These are phyloP conservation scores for Jatropha curcas DNA, from an alignment of 345 rosid species.

Conservation along the genomic window DNA sequence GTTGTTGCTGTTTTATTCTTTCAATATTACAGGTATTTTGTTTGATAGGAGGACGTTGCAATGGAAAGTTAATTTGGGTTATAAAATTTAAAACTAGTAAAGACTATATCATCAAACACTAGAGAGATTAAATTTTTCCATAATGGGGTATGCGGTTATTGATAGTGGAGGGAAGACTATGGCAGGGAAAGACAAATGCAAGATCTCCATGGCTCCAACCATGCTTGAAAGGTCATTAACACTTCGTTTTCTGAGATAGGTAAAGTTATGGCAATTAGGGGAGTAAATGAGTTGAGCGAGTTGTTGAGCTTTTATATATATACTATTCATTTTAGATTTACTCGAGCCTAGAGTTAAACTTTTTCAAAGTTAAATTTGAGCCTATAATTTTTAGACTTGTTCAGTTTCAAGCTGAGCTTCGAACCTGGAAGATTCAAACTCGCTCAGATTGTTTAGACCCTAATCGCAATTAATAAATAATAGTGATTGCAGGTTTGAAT, in stretches of 20 bases:
- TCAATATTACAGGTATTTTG: background rate
- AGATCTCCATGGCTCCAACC: conserved; percentile 1
- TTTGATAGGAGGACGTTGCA: conserved; percentile 4
- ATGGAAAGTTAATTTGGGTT: conserved; percentile 18
- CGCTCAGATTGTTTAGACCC: too few relatives aligned
- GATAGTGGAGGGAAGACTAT: background rate
- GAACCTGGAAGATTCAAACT: too few relatives aligned
- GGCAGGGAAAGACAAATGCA: background rate
- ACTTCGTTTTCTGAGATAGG: background rate
- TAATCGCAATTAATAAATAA: too few relatives aligned
- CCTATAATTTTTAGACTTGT: too few relatives aligned
- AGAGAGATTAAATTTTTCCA: background rate
- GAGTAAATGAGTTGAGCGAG: too few relatives aligned
- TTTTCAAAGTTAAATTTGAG: too few relatives aligned
- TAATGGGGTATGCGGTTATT: conserved; percentile 15
- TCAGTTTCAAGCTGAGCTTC: too few relatives aligned
- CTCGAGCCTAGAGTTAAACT: too few relatives aligned
- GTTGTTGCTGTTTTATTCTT: background rate
- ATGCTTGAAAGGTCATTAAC: conserved; percentile 7
- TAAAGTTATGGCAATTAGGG: background rate
- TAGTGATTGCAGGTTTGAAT: too few relatives aligned
- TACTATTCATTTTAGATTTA: too few relatives aligned
- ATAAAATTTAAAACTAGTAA: conserved; percentile 1
- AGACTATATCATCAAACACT: conserved; percentile 17
- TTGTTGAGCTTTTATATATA: too few relatives aligned